Evolutionary conservation across 2,329 filamentous ascomycete species (phyloP).

Genomic region (Aureobasidium sp.): DNA sequence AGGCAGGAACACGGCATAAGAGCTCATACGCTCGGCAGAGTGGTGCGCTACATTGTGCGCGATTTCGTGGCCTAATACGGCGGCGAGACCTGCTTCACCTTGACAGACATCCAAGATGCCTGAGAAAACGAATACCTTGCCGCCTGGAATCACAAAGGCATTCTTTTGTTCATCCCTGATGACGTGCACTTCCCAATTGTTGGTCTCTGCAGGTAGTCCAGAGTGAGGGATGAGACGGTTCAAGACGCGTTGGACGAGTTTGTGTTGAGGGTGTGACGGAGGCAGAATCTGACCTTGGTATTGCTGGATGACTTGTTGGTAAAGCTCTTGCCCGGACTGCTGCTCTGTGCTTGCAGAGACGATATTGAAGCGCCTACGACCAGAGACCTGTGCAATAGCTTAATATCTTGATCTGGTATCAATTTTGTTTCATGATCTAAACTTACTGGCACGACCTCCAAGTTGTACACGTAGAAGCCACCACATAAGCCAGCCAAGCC

Average conservation of each 20-base stretch:
- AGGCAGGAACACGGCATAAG: constrained; percentile 31
- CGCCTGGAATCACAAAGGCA: constrained; percentile 68
- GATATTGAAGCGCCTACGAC: constrained; percentile 67
- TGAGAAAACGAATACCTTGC: constrained; percentile 73
- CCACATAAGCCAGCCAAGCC: constrained; percentile 36
- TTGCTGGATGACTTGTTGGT: constrained; percentile 50
- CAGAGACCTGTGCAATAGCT: constrained; percentile 45
- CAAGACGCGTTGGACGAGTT: constrained; percentile 57
- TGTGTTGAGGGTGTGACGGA: constrained; percentile 50
- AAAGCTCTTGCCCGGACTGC: constrained; percentile 46
- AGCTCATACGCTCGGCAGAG: constrained; percentile 55
- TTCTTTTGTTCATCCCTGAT: constrained; percentile 63
- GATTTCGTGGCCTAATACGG: constrained; percentile 73
- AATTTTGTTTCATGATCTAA: not conserved
- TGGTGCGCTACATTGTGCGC: constrained; percentile 68
- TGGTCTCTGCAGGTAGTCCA: constrained; percentile 45
- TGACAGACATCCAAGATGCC: constrained; percentile 62
- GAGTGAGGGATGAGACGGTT: constrained; percentile 58
- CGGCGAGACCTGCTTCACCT: constrained; percentile 62
- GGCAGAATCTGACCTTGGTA: constrained; percentile 51
- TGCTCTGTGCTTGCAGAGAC: constrained; percentile 51
- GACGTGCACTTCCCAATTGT: constrained; percentile 64
- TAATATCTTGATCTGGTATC: not conserved
- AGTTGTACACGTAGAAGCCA: constrained; percentile 59
- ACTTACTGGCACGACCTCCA: constrained; percentile 59